Conservation (phyloP, 2,329 filamentous ascomycete species). For the Colletotrichum eremochloae region DNA sequence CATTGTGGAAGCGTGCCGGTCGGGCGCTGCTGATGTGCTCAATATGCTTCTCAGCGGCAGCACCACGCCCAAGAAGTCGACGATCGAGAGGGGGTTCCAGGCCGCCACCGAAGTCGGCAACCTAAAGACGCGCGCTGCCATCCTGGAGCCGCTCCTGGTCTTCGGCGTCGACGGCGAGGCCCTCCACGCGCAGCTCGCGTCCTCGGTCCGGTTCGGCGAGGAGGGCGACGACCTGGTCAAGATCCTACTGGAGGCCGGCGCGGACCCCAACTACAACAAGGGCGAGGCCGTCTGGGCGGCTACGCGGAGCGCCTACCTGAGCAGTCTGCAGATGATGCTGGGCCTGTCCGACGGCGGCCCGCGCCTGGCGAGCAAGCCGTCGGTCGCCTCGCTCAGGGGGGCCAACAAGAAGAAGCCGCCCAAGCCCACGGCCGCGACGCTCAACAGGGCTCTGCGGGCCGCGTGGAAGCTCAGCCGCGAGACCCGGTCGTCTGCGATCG, state of each 20-base stretch:
- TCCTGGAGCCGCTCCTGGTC: slow-evolving; percentile 65
- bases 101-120: slow-evolving; percentile 67
- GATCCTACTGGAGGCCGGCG: slow-evolving; percentile 61
- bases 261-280: slow-evolving; percentile 66
- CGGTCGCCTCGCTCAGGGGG: neutral
- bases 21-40: slow-evolving; percentile 64
- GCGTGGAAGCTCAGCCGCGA: slow-evolving; percentile 65
- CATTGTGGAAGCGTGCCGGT: slow-evolving; percentile 66
- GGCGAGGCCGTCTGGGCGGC: slow-evolving; percentile 70
- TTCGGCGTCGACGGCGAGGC: slow-evolving; percentile 64
- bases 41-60: slow-evolving; percentile 62
- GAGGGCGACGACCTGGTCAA: slow-evolving; percentile 62
- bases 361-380: slow-evolving; percentile 53
- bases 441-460: slow-evolving; percentile 66
- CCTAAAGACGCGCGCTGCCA: slow-evolving; percentile 60
- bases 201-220: slow-evolving; percentile 65
- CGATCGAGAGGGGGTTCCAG: slow-evolving; percentile 65
- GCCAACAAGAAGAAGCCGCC: slow-evolving; percentile 51
- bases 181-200: slow-evolving; percentile 66
- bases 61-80: slow-evolving; percentile 54
- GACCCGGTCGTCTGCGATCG: slow-evolving; percentile 61
- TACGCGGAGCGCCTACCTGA: slow-evolving; percentile 63
- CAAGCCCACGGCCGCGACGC: slow-evolving; percentile 61
- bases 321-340: slow-evolving; percentile 64
- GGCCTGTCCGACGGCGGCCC: slow-evolving; percentile 57